A percentile compares a stretch with the other conserved stretches of the same genome.
These are phyloP conservation scores for Bondarzewia mesenterica DNA, from an alignment of 1,284 basidiomycete genomes.

Conservation along the genomic window DNA sequence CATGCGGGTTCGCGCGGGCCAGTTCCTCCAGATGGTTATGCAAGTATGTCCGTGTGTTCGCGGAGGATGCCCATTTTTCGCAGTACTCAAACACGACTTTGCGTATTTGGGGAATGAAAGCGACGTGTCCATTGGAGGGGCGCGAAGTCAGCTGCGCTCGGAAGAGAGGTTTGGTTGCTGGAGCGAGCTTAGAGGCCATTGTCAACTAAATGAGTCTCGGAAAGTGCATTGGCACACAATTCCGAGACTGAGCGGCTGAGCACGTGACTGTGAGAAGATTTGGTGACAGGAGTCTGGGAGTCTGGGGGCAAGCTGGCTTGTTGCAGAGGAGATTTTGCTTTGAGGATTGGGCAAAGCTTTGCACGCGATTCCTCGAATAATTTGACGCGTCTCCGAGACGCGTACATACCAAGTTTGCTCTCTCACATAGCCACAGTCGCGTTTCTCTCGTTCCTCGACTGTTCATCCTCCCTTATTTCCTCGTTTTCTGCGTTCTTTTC, in stretches of 20 bases:
- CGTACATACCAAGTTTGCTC: slow-evolving; percentile 4
- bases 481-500: slow-evolving; percentile 5
- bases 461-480: slow-evolving; percentile 13
- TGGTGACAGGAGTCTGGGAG: not conserved
- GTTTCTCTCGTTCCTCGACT: slow-evolving; percentile 2
- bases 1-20: slow-evolving; percentile 67
- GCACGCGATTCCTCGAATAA: slow-evolving; percentile 2
- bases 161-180: slow-evolving; percentile 33
- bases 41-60: slow-evolving; percentile 62
- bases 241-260: not conserved
- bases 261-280: not conserved
- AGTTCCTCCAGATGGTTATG: slow-evolving; percentile 52
- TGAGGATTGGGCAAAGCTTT: slow-evolving; percentile 1
- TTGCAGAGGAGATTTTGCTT: not conserved
- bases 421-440: slow-evolving; percentile 7
- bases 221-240: not conserved
- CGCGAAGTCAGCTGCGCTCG: slow-evolving; percentile 52
- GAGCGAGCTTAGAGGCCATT: slow-evolving; percentile 30
- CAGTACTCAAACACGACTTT: slow-evolving; percentile 84
- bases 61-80: slow-evolving; percentile 70
- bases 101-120: slow-evolving; percentile 66
- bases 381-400: not conserved
- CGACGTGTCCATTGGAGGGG: slow-evolving; percentile 61
- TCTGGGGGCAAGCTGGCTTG: not conserved
- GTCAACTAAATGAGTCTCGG: slow-evolving; percentile 1